Evolutionary conservation across 495 filamentous ascomycete species (phyloP).

Genomic region (Glonium stellatum): DNA sequence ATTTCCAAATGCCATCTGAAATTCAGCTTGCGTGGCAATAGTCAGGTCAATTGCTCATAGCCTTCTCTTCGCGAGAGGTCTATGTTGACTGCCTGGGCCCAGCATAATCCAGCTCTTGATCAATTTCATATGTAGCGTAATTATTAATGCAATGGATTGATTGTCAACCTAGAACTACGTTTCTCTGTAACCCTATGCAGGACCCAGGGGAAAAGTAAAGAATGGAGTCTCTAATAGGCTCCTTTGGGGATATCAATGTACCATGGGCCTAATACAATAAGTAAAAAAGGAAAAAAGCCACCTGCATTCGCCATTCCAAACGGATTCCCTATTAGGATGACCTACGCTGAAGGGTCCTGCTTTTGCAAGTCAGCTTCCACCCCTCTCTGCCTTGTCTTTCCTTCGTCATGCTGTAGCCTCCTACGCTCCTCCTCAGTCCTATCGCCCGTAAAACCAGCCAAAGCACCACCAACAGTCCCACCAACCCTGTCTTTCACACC

Average conservation of each 20-base stretch:
- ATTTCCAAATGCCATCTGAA: too few relatives aligned
- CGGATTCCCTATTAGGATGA: too few relatives aligned
- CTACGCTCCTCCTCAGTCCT: slow-evolving; percentile 51
- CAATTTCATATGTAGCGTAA: too few relatives aligned
- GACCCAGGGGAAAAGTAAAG: neutral
- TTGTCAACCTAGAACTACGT: too few relatives aligned
- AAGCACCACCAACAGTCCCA: slow-evolving; percentile 62
- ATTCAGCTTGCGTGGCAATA: too few relatives aligned
- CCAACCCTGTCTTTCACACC: slow-evolving; percentile 66
- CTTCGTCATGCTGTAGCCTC: slow-evolving; percentile 66
- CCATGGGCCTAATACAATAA: neutral
- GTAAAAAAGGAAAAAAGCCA: too few relatives aligned
- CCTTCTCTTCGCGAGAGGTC: too few relatives aligned
- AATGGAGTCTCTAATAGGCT: neutral
- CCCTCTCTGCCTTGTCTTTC: slow-evolving; percentile 79
- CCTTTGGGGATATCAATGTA: slow-evolving; percentile 3
- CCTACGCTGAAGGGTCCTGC: slow-evolving; percentile 38
- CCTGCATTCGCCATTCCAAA: too few relatives aligned
- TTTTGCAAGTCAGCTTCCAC: slow-evolving; percentile 78
- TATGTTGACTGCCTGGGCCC: too few relatives aligned
- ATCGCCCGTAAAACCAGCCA: slow-evolving; percentile 68
- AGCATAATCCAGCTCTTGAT: too few relatives aligned
- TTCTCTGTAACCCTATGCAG: neutral
- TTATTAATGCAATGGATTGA: too few relatives aligned
- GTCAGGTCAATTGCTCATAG: too few relatives aligned